These are phyloP conservation scores for Mentha longifolia DNA, from an alignment of 257 asterid genomes.

Conservation along the genomic window DNA sequence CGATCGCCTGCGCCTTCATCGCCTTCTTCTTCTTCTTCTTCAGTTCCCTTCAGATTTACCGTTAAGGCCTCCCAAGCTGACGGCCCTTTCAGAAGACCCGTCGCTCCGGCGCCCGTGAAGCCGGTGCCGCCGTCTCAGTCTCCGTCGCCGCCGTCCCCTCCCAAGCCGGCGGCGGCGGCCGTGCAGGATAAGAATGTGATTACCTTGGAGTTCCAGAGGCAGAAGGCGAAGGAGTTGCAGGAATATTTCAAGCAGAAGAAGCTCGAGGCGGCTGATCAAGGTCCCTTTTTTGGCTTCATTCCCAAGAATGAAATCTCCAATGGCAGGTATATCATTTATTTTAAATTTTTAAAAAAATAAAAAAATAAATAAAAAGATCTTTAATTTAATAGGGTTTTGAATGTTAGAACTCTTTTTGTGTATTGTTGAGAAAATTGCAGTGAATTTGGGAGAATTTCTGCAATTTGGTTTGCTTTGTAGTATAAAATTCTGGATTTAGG, in stretches of 20 bases:
- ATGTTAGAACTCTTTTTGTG: not conserved
- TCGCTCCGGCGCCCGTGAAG: conserved; percentile 79
- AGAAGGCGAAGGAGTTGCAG: conserved; percentile 92
- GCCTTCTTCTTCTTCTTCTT: conserved; percentile 42
- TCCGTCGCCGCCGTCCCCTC: conserved; percentile 34
- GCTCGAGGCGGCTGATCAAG: conserved; percentile 79
- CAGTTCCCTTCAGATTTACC: conserved; percentile 57
- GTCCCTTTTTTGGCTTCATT: conserved; percentile 93
- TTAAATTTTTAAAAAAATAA: too few species aligned
- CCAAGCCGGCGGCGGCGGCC: conserved; percentile 43
- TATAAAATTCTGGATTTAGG: not conserved
- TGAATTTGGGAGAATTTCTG: conserved; percentile 48
- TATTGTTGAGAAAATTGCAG: conserved; percentile 1
- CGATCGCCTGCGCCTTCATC: conserved; percentile 35
- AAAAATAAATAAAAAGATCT: too few species aligned
- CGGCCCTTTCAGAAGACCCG: conserved; percentile 90
- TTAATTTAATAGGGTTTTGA: not conserved
- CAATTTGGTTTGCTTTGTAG: too few species aligned
- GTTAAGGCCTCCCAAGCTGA: conserved; percentile 79
- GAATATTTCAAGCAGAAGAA: conserved; percentile 94
- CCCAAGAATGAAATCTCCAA: conserved; percentile 89
- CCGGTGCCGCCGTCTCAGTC: conserved; percentile 65
- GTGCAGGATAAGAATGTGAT: conserved; percentile 55
- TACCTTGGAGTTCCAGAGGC: conserved; percentile 93
- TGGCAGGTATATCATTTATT: conserved; percentile 62